phyloP scores from a whole-genome alignment of 441 rosid genomes.

The Hura crepitans region DNA sequence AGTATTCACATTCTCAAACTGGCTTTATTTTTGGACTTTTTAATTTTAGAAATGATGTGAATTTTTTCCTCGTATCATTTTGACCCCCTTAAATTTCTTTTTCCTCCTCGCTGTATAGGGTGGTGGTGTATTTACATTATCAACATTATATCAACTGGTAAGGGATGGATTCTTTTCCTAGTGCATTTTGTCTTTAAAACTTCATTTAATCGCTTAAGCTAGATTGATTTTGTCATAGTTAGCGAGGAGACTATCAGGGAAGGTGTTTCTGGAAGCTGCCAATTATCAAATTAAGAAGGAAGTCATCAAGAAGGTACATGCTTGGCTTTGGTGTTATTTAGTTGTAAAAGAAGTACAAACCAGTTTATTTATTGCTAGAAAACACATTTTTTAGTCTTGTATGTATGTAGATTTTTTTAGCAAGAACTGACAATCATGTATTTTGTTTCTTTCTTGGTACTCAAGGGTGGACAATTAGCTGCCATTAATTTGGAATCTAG shows the following conservation, averaged over 20 bases:
- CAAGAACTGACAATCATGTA: background rate
- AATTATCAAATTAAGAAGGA: slow-evolving; percentile 75
- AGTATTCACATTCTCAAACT: slow-evolving; percentile 36
- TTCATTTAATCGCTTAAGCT: slow-evolving; percentile 19
- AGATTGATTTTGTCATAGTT: slow-evolving; percentile 42
- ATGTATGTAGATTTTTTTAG: background rate
- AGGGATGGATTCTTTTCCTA: slow-evolving; percentile 21
- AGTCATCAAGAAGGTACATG: slow-evolving; percentile 58
- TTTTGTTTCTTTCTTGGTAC: slow-evolving; percentile 17
- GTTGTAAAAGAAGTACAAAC: slow-evolving; percentile 4
- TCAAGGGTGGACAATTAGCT: slow-evolving; percentile 77
- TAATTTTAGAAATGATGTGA: slow-evolving; percentile 2
- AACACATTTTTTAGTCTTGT: background rate
- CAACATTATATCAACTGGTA: slow-evolving; percentile 75
- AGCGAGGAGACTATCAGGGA: slow-evolving; percentile 59
- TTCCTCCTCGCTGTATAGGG: slow-evolving; percentile 44
- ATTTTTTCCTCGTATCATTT: background rate
- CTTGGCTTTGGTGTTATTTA: slow-evolving; percentile 13
- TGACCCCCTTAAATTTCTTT: background rate
- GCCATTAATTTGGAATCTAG: slow-evolving; percentile 72
- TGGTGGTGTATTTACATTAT: slow-evolving; percentile 67
- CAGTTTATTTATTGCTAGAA: background rate
- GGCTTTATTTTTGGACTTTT: slow-evolving; percentile 7
- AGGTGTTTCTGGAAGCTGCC: slow-evolving; percentile 70
- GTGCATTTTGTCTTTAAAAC: slow-evolving; percentile 7